Conservation (phyloP, 2,329 filamentous ascomycete genomes). For the Achaetomium macrosporum region DNA sequence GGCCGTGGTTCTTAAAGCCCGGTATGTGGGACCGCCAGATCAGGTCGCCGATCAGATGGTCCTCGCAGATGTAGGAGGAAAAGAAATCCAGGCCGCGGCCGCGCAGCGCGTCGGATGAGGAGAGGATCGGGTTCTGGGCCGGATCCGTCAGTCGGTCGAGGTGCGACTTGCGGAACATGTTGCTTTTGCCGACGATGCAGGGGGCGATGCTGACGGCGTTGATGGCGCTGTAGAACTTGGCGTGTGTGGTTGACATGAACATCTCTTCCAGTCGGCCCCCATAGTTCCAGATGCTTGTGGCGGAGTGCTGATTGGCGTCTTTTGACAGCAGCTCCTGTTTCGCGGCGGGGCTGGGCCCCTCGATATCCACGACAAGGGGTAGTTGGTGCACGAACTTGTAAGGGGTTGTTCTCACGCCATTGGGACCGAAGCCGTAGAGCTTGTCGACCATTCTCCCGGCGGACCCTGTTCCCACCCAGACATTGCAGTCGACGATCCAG, state of each 20-base stretch:
- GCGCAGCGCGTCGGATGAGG: conserved; percentile 35
- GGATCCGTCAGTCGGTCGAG: conserved; percentile 65
- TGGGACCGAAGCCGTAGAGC: conserved; percentile 60
- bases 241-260: conserved; percentile 89
- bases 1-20: conserved; percentile 69
- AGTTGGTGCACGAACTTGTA: conserved; percentile 96
- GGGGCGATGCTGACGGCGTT: conserved; percentile 87
- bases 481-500: conserved; percentile 95
- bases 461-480: conserved; percentile 79
- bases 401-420: conserved; percentile 45
- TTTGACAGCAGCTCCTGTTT: conserved; percentile 13
- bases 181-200: conserved; percentile 93
- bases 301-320: neutral
- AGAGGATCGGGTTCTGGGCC: conserved; percentile 38
- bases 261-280: conserved; percentile 88
- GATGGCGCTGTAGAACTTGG: conserved; percentile 97
- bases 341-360: conserved; percentile 24
- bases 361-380: conserved; percentile 77
- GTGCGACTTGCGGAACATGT: conserved; percentile 94
- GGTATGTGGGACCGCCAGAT: conserved; percentile 69
- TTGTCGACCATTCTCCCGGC: conserved; percentile 85
- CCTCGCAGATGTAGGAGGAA: conserved; percentile 93
- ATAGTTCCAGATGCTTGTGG: conserved; percentile 32
- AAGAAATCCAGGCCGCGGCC: conserved; percentile 81
- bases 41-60: conserved; percentile 89